Evolutionary conservation across 2,329 filamentous ascomycete species (phyloP).

Genomic region (Dichotomopilus funicola): DNA sequence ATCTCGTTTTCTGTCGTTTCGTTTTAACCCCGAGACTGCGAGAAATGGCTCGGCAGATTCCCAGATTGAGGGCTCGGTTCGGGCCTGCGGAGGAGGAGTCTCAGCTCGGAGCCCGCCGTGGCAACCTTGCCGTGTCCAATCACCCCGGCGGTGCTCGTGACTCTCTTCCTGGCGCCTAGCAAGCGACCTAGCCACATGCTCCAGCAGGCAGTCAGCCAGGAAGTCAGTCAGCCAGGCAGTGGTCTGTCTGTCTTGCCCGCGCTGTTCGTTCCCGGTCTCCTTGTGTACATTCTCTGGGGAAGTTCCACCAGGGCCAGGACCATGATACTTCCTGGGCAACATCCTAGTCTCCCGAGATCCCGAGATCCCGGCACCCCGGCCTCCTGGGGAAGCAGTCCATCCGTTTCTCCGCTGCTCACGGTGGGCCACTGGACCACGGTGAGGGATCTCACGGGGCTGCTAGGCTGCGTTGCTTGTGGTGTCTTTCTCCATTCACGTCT

Average conservation of each 20-base stretch:
- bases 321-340: too few species aligned
- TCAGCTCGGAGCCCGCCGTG: slow-evolving; percentile 22
- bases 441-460: too few species aligned
- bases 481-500: too few species aligned
- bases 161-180: background rate
- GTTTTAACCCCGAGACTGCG: slow-evolving; percentile 11
- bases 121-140: slow-evolving; percentile 19
- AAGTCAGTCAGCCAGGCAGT: too few species aligned
- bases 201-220: background rate
- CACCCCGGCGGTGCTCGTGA: slow-evolving; percentile 7
- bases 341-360: too few species aligned
- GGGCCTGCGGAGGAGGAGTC: slow-evolving; percentile 28
- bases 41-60: slow-evolving; percentile 28
- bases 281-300: too few species aligned
- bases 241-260: background rate
- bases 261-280: background rate
- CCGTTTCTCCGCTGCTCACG: too few species aligned
- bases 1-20: slow-evolving; percentile 19
- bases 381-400: too few species aligned
- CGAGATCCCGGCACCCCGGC: too few species aligned
- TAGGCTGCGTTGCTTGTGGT: too few species aligned
- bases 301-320: too few species aligned
- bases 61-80: slow-evolving; percentile 28
- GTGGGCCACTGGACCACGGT: too few species aligned
- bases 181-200: slow-evolving; percentile 1